Conservation (phyloP, 2,329 filamentous ascomycete species). For the Neopestalotiopsis sp. region DNA sequence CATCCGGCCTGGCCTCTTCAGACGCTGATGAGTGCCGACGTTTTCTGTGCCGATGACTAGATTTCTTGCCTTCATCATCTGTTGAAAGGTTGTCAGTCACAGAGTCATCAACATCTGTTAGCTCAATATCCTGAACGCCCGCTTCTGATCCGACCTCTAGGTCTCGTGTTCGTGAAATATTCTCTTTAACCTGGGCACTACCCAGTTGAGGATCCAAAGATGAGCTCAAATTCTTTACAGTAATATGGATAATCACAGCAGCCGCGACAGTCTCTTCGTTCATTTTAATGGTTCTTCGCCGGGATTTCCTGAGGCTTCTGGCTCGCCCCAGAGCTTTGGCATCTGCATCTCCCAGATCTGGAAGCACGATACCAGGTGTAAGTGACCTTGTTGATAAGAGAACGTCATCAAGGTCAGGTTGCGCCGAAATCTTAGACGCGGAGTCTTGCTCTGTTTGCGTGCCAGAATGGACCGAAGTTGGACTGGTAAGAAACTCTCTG, state of each 20-base stretch:
- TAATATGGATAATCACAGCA: slow-evolving; percentile 19
- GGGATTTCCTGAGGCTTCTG: slow-evolving; percentile 16
- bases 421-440: background rate
- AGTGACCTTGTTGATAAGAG: slow-evolving; percentile 8
- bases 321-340: slow-evolving; percentile 14
- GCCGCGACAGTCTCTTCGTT: slow-evolving; percentile 19
- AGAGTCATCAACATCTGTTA: slow-evolving; percentile 19
- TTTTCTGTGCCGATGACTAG: slow-evolving; percentile 12
- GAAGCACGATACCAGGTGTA: slow-evolving; percentile 16
- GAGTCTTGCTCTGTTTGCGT: slow-evolving; percentile 20
- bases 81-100: slow-evolving; percentile 21
- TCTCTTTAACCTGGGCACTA: slow-evolving; percentile 17
- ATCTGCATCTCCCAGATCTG: slow-evolving; percentile 14
- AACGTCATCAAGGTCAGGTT: background rate
- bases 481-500: slow-evolving; percentile 19
- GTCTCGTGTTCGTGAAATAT: slow-evolving; percentile 1
- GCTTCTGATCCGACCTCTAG: slow-evolving; percentile 7
- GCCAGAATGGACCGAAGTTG: slow-evolving; percentile 22
- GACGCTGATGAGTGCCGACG: slow-evolving; percentile 13
- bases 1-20: slow-evolving; percentile 5
- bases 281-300: slow-evolving; percentile 4
- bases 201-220: slow-evolving; percentile 8
- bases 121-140: slow-evolving; percentile 15
- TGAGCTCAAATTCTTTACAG: slow-evolving; percentile 16
- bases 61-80: slow-evolving; percentile 21